Percentiles rank a stretch among this genome's conserved stretches.
These are phyloP conservation scores for Chlamydomonas applanata DNA, from an alignment of 139 green algal species.

Conservation along the genomic window DNA sequence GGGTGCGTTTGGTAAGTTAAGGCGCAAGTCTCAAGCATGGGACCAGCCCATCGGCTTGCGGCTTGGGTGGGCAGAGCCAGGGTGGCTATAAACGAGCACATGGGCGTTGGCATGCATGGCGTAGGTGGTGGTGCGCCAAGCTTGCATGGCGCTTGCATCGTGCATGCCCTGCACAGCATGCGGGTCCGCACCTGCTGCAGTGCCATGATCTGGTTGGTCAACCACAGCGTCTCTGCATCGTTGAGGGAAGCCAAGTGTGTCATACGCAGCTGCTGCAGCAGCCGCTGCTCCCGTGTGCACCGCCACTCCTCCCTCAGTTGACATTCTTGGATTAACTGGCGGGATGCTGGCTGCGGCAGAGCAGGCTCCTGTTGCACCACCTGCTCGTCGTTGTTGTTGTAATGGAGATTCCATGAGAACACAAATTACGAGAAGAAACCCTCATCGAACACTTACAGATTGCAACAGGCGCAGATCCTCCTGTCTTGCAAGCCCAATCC, in stretches of 20 bases:
- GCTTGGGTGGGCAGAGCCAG: too few species aligned
- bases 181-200: constrained; percentile 6
- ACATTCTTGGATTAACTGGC: neutral
- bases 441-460: neutral
- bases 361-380: neutral
- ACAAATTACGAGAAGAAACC: neutral
- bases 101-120: too few species aligned
- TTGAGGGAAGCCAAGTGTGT: neutral
- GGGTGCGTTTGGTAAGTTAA: too few species aligned
- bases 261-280: neutral
- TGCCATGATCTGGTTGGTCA: neutral
- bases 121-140: neutral
- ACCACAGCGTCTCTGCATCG: neutral
- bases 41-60: too few species aligned
- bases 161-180: too few species aligned
- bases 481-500: neutral
- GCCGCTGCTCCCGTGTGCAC: neutral
- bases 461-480: constrained; percentile 6
- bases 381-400: neutral
- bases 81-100: too few species aligned
- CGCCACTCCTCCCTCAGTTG: constrained; percentile 12
- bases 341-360: neutral
- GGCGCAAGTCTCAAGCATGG: too few species aligned
- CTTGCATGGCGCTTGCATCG: neutral
- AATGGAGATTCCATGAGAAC: neutral